A percentile compares a stretch with the other conserved stretches of the same genome.
These are phyloP conservation scores for Castanea sativa DNA, from an alignment of 306 rosid genomes.

Conservation along the genomic window DNA sequence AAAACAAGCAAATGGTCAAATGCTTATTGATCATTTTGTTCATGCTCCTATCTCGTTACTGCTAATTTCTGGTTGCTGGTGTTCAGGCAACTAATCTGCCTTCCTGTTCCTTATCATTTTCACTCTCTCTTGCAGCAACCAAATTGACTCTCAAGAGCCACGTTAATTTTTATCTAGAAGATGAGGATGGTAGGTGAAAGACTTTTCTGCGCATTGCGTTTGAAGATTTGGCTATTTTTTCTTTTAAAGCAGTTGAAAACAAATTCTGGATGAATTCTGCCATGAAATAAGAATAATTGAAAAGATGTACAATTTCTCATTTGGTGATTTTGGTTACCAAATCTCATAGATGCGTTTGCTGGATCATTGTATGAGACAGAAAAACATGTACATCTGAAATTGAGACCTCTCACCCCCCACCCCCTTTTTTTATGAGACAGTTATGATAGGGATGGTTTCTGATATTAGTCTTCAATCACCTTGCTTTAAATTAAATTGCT, in stretches of 20 bases:
- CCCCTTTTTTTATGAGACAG: conserved; percentile 1
- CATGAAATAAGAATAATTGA: background rate
- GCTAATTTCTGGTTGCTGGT: background rate
- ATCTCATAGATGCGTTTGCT: conserved; percentile 35
- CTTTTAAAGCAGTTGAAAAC: background rate
- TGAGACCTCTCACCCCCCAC: background rate
- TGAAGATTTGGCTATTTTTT: background rate
- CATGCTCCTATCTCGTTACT: background rate
- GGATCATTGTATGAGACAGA: conserved; percentile 31
- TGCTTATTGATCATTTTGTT: background rate
- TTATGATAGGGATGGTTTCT: conserved; percentile 7
- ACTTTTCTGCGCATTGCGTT: background rate
- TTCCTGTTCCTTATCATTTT: conserved; percentile 18
- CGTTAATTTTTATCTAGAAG: background rate
- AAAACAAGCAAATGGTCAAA: background rate
- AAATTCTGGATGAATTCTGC: background rate
- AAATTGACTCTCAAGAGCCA: conserved; percentile 11
- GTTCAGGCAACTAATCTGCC: conserved; percentile 1
- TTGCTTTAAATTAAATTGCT: conserved; percentile 39
- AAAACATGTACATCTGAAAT: conserved; percentile 26
- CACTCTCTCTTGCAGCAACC: conserved; percentile 49
- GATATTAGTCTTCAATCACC: conserved; percentile 15
- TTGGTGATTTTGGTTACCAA: conserved; percentile 10
- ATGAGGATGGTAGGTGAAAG: conserved; percentile 25
- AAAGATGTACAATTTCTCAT: conserved; percentile 4